Evolutionary conservation across 1,284 basidiomycete genomes (phyloP).

Genomic region (Lignosus rhinocerotis): DNA sequence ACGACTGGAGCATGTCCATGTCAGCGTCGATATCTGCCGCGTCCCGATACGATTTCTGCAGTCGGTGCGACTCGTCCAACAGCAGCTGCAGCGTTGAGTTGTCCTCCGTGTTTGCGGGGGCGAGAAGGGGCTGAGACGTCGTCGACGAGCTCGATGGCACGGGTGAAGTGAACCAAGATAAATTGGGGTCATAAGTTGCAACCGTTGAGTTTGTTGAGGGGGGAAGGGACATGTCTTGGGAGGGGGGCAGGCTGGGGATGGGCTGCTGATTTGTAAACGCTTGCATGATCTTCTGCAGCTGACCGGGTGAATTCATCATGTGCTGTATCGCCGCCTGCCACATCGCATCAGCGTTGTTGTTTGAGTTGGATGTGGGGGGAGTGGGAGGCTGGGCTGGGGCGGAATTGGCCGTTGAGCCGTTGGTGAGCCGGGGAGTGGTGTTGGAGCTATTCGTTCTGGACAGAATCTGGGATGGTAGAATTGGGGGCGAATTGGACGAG

Average conservation of each 20-base stretch:
- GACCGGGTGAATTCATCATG: conserved; percentile 60
- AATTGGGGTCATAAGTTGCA: conserved; percentile 33
- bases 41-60: conserved; percentile 62
- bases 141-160: conserved; percentile 25
- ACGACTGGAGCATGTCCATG: conserved; percentile 70
- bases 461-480: conserved; percentile 20
- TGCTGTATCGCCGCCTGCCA: conserved; percentile 63
- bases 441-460: conserved; percentile 20
- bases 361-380: conserved; percentile 22
- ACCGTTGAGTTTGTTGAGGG: conserved; percentile 22
- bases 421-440: conserved; percentile 13
- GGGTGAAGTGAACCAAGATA: conserved; percentile 19
- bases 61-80: conserved; percentile 37
- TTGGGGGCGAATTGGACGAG: conserved; percentile 10
- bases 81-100: conserved; percentile 38
- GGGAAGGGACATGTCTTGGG: conserved; percentile 3
- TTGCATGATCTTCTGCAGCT: conserved; percentile 71
- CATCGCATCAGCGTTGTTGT: conserved; percentile 43
- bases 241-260: conserved; percentile 11
- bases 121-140: conserved; percentile 20
- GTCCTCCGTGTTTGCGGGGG: conserved; percentile 25
- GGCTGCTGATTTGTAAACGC: conserved; percentile 47
- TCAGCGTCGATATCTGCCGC: conserved; percentile 71
- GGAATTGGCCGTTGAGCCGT: not conserved
- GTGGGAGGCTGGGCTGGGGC: conserved; percentile 5